A percentile compares a stretch with the other conserved stretches of the same genome.
phyloP scores from a whole-genome alignment of 306 rosid genomes.

The Prinsepia uniflora region DNA sequence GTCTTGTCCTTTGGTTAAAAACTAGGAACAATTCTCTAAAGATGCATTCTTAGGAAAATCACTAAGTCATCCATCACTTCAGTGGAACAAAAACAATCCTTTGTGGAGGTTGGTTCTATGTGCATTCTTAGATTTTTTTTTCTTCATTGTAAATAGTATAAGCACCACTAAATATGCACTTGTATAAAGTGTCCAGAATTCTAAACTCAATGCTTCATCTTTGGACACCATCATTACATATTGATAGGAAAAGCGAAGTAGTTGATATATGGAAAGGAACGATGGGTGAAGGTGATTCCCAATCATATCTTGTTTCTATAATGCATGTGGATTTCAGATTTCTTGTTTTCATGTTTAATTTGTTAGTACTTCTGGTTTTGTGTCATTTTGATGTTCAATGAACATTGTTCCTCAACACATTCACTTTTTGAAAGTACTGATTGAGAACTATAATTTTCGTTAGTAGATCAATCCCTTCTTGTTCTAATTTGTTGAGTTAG shows the following conservation, averaged over 20 bases:
- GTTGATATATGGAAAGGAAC: not conserved
- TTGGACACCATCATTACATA: not conserved
- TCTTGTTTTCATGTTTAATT: not conserved
- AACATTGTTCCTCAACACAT: not conserved
- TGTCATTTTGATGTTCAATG: not conserved
- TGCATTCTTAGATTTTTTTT: not conserved
- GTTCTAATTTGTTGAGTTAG: conserved; percentile 25
- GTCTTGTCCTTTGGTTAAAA: not conserved
- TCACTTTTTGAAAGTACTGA: conserved; percentile 15
- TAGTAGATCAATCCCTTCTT: conserved; percentile 12
- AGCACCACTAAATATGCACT: not conserved
- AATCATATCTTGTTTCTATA: not conserved
- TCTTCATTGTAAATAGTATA: not conserved
- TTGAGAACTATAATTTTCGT: conserved; percentile 2
- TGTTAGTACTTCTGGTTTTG: not conserved
- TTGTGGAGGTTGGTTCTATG: not conserved
- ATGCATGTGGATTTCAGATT: too few relatives aligned
- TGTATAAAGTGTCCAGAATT: not conserved
- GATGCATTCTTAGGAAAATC: not conserved
- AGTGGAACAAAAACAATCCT: too few relatives aligned
- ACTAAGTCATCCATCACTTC: too few relatives aligned
- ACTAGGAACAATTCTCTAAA: not conserved
- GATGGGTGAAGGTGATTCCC: not conserved
- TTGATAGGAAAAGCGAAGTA: not conserved
- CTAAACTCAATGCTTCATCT: not conserved